Evolutionary conservation across 805 yeast species (phyloP).

Genomic region (Lipomyces chichibuensis): DNA sequence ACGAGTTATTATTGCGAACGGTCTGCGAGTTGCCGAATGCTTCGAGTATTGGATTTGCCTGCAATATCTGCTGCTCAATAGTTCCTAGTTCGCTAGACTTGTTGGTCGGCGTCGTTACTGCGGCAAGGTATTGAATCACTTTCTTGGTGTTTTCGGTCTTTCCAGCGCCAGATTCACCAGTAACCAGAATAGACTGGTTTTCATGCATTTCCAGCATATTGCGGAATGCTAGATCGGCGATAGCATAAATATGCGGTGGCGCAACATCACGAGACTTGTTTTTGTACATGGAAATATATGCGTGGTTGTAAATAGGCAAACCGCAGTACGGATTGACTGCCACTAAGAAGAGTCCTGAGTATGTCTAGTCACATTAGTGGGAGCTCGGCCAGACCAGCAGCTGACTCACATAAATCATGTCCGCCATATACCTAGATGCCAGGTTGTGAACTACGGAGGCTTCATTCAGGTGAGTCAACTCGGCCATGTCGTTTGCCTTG

Average conservation of each 20-base stretch:
- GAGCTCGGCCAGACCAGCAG: background rate
- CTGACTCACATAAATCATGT: conserved; percentile 54
- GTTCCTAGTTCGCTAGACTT: conserved; percentile 37
- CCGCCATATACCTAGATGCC: conserved; percentile 72
- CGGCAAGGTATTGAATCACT: conserved; percentile 87
- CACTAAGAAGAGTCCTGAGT: conserved; percentile 91
- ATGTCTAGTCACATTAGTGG: conserved; percentile 68
- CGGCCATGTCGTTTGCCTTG: conserved; percentile 93
- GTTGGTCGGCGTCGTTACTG: conserved; percentile 51
- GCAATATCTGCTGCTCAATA: conserved; percentile 82
- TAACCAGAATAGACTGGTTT: conserved; percentile 91
- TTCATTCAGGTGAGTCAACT: conserved; percentile 88
- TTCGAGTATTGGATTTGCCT: conserved; percentile 94
- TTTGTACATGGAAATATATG: conserved; percentile 61
- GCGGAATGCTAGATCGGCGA: conserved; percentile 83
- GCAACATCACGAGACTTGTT: conserved; percentile 49
- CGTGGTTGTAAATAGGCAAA: conserved; percentile 69
- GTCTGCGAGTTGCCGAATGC: conserved; percentile 98
- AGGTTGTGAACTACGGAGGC: conserved; percentile 92
- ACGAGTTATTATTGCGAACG: conserved; percentile 87
- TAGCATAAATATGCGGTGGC: conserved; percentile 89
- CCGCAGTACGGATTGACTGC: conserved; percentile 90
- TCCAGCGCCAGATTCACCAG: conserved; percentile 99
- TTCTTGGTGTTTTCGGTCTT: conserved; percentile 97
- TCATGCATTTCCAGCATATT: conserved; percentile 67